phyloP scores from a whole-genome alignment of 139 green algal genomes.

The Edaphochlamys debaryana region DNA sequence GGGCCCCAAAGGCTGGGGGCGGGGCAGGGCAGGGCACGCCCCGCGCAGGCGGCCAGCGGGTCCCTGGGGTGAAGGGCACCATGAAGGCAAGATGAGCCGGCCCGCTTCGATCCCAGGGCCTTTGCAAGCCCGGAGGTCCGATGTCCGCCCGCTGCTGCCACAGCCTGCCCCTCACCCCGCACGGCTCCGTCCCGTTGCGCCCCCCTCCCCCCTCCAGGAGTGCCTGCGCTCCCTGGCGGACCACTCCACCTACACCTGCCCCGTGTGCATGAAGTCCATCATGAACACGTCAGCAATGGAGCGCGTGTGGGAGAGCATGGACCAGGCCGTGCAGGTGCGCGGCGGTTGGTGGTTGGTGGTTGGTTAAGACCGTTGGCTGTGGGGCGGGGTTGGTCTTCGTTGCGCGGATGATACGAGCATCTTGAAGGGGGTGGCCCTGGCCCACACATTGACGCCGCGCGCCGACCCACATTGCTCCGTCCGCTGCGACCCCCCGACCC shows the following conservation, averaged over 20 bases:
- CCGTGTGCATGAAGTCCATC: slow-evolving; percentile 80
- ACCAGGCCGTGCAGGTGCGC: slow-evolving; percentile 47
- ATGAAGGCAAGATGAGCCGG: no score
- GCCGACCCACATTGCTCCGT: no score
- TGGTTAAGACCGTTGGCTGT: not conserved
- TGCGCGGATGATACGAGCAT: not conserved
- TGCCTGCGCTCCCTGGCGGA: slow-evolving; percentile 59
- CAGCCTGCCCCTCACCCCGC: no score
- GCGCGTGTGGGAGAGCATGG: slow-evolving; percentile 69
- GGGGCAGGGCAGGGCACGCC: no score
- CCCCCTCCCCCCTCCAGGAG: slow-evolving; percentile 15
- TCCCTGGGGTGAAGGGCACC: no score
- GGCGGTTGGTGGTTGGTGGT: no score
- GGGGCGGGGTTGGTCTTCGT: not conserved
- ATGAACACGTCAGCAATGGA: slow-evolving; percentile 67
- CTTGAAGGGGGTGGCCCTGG: slow-evolving; percentile 70
- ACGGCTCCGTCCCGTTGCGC: not conserved
- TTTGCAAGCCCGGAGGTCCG: no score
- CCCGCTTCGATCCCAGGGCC: no score
- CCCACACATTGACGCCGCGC: not conserved
- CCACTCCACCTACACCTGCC: slow-evolving; percentile 63
- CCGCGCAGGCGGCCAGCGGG: no score
- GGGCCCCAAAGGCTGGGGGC: no score
- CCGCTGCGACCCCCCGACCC: no score
- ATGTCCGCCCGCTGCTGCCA: no score